Base-by-base conservation (phyloP, 805 yeast genomes). In the Wickerhamomyces chambardii region DNA sequence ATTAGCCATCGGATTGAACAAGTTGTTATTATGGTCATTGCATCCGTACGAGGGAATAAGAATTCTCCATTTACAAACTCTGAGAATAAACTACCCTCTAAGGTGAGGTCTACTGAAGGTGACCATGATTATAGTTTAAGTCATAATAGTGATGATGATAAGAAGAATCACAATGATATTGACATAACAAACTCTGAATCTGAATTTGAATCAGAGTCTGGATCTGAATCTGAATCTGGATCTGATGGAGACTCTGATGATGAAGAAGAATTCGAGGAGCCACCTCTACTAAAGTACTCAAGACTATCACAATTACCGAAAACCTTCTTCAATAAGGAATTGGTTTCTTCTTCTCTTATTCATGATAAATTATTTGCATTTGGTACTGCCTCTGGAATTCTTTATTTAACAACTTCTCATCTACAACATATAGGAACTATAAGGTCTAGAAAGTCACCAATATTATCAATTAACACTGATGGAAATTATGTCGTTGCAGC, bases 381-480 rank as follows among this genome's bases (percentile, higher is more conserved):
- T 62, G 97, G 94, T 1, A 85, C 97, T 0, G 96, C 92, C 45
- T 75, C 92, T 0, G 97, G 97, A 0, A 58, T 84, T 3, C 56
- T 90, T 2, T 87, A 84, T 45, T 56, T 90, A 14, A 69, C 84
- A 2, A 63, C 64, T 9, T 68, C 85, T 0, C 75, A 76, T 27
- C 68, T 82, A 42, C 58, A 68, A 6, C 56, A 79, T 0, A 60
- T 87, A 1, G 66, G 95, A 28, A 79, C 95, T 0, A 70, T 84
- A 40, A 74, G 85, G 45, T 87, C 90, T 1, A 95, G 94, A 49
- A 67, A 84, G 32, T 87, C 97, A 0, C 85, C 96, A 0, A 73
- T 92, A 2, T 58, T 89, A 29, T 73, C 85, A 0, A 66, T 86
- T 0, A 73, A 78, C 36, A 68, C 82, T 2, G 94, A 85, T 49